Conservation (phyloP, 2,329 filamentous ascomycete genomes). For the Teratosphaeria pseudoeucalypti region DNA sequence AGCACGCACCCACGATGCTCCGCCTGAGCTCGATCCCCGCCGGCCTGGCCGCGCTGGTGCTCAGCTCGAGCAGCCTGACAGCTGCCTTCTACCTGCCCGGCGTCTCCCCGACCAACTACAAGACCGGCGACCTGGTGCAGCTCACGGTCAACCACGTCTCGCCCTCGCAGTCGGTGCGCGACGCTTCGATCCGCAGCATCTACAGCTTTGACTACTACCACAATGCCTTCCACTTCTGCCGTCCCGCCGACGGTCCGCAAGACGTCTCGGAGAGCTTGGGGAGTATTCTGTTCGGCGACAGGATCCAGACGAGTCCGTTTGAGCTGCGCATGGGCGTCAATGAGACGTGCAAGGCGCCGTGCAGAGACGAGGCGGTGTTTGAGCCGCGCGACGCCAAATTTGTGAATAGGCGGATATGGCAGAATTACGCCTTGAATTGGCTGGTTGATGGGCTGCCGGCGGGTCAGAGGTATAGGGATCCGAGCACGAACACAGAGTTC, state of each 20-base stretch:
- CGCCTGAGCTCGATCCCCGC: constrained; percentile 25
- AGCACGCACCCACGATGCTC: background rate
- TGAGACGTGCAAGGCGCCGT: constrained; percentile 76
- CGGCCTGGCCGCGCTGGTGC: constrained; percentile 1
- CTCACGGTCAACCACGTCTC: constrained; percentile 89
- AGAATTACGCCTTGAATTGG: constrained; percentile 92
- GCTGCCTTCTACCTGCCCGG: constrained; percentile 79
- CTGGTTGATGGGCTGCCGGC: constrained; percentile 88
- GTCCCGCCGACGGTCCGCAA: constrained; percentile 63
- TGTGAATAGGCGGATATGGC: constrained; percentile 68
- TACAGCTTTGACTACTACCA: constrained; percentile 97
- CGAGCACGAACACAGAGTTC: constrained; percentile 65
- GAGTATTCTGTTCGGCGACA: constrained; percentile 93
- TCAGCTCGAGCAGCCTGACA: background rate
- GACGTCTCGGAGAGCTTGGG: constrained; percentile 81
- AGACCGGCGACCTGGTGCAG: constrained; percentile 66
- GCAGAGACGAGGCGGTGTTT: constrained; percentile 52
- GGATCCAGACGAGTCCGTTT: constrained; percentile 94
- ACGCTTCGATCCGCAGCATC: constrained; percentile 79
- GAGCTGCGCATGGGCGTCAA: constrained; percentile 78
- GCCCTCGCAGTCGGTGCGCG: constrained; percentile 64
- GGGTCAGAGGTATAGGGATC: constrained; percentile 70
- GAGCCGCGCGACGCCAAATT: constrained; percentile 60
- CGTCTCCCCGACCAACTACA: constrained; percentile 88
- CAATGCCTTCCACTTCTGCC: constrained; percentile 76